Conservation (phyloP, 2,329 filamentous ascomycete species). For the Aspergillus persii region DNA sequence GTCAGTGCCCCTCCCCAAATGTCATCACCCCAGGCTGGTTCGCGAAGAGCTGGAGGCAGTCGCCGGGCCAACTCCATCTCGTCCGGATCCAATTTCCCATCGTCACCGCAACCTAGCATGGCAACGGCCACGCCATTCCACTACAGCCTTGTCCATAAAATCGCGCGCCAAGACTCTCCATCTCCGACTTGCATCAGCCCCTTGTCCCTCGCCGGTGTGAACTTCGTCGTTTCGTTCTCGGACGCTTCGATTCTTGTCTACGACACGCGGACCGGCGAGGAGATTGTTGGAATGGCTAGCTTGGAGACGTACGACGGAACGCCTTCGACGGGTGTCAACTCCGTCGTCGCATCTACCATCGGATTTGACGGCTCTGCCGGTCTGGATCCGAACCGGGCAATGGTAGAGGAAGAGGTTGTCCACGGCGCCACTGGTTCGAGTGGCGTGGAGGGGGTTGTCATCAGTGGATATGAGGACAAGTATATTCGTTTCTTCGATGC, state of each 20-base stretch:
- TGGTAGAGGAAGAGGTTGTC: constrained; percentile 69
- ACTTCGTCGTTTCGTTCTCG: constrained; percentile 88
- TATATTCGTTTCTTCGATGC: constrained; percentile 98
- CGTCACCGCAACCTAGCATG: constrained; percentile 81
- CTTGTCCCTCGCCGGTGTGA: constrained; percentile 75
- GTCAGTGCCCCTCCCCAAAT: constrained; percentile 86
- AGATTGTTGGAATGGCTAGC: constrained; percentile 89
- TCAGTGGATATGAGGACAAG: constrained; percentile 93
- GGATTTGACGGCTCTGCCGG: constrained; percentile 68
- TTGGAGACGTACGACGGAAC: constrained; percentile 91
- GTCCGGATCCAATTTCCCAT: constrained; percentile 87
- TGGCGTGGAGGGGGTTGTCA: constrained; percentile 87
- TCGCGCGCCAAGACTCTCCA: constrained; percentile 65
- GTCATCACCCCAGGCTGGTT: constrained; percentile 73
- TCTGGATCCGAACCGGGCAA: constrained; percentile 60
- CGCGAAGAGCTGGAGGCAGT: constrained; percentile 70
- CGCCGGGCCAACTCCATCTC: constrained; percentile 90
- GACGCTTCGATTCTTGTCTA: constrained; percentile 90
- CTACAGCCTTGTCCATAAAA: constrained; percentile 83
- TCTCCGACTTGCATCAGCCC: constrained; percentile 93
- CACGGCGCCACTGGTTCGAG: constrained; percentile 81
- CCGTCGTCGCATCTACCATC: constrained; percentile 81
- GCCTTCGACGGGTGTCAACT: constrained; percentile 78
- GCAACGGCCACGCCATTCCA: constrained; percentile 84
- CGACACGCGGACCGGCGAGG: constrained; percentile 87